Evolutionary conservation across 257 asterid genomes (phyloP), one percentile per base, ranked within the genome.

Genomic region (Scutellaria galericulata): DNA sequence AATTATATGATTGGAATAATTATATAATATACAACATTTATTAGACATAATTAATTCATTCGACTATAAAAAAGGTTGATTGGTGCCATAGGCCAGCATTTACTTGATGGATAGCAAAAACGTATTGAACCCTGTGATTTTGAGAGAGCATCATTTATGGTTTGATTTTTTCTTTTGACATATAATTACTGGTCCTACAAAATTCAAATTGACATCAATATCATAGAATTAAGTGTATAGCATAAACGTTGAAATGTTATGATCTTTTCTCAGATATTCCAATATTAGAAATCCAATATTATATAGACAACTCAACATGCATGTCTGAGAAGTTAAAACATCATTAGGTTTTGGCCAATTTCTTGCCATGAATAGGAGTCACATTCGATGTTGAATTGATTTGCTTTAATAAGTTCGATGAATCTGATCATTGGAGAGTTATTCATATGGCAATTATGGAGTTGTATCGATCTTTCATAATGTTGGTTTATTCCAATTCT

Each of bases 381-480:
- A 31, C 37, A 42, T 44, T 48, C 45, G 8, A 11, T 60, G 58
- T 60, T 71, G 60, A 31, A 47, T 14, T 57, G 14, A 37, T 72
- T 60, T 35, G 24, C 53, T 70, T 51, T 12, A 24, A 24, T 24
- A 1, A 12, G 58, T 73, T 46, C 54, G 54, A 52, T 62, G 70
- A 3, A 72, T 62, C 46, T 53, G 24, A 61, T 64, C 77, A 72
- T 62, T 48, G 14, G 53, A 50, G 48, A 54, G 48, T 54, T 22
- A 52, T 3, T 53, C 39, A 62, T 9, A n/a, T 39, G 65, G 66
- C 55, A 45, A 66, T 52, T 40, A 27, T 62, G 45, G 35, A 10
- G 64, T 39, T 64, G 6, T 42, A 11, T 44, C 0, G n/a, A 31
- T 20, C 5, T 50, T 72, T 11, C 69, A 37, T 6, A 31, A 51